Base-by-base conservation (phyloP, 345 rosid genomes). In the Melastoma malabathricum region DNA sequence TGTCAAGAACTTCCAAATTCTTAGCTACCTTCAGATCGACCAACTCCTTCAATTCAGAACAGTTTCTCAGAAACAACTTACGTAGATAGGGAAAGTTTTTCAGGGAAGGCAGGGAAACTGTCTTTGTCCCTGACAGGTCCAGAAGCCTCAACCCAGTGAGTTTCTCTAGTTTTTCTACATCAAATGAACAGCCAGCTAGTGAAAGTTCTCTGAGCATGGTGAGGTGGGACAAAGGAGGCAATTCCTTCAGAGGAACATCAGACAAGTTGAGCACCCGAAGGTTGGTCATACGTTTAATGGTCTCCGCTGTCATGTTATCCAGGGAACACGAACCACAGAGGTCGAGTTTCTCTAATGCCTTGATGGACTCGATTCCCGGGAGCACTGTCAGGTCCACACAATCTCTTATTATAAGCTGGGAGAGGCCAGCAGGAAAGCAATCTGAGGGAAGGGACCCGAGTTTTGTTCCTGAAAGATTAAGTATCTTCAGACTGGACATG, bases 391-490 rank as follows among this genome's bases (percentile, higher is more conserved):
- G 18, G n/a, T 16, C 23, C 12, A 51, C 44, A 54, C 65, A 55
- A 18, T 59, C 47, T 46, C 65, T 54, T 47, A 61, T 56, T 15
- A 54, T 18, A 4, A 61, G 53, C 34, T 1, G 48, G 0, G 15
- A 0, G 44, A 61, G 61, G 47, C 44, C 48, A 46, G 15, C 52
- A 41, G 72, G 50, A 17, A 69, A 34, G 45, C 51, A 56, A 29
- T 56, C 59, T 5, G 17, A 43, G 10, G 65, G 23, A 16, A 51
- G 23, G 4, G 44, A 47, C 3, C 48, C 19, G 6, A 56, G 18
- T 6, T 47, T 44, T n/a, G 44, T 44, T 19, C 38, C 62, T 23
- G 62, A 62, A 18, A 73, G 57, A 62, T 62, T 53, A 27, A 73
- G 58, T 8, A 6, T 58, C 14, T 46, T 45, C 19, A 75, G 55